Base-by-base conservation (phyloP, 352 stramenopile genomes). In the Globisporangium acanthophoron region DNA sequence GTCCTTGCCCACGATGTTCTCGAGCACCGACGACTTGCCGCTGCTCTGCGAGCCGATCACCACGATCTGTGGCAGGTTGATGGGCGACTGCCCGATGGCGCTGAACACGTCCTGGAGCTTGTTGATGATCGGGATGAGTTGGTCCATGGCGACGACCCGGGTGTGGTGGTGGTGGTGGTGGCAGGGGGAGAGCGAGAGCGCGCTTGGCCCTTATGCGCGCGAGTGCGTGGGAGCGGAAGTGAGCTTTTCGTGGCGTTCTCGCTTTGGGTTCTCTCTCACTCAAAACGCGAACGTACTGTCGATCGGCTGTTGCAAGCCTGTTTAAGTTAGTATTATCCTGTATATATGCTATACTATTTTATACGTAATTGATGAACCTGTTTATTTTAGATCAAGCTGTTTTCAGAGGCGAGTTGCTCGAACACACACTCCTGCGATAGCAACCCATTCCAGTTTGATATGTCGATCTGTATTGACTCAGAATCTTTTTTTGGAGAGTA, bases 91-190 rank as follows among this genome's bases (percentile, higher is more conserved):
- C 20, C 95, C 95, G 68, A 98, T 98, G 48, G 94, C 92, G 52
- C 78, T 96, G 74, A 98, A 98, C 37, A 99, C 97, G 79, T 99
- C 97, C 85, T 99, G 97, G 11, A 99, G 87, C 81, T 99, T 99
- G 73, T 99, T 99, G 63, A 99, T 97, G 65, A 99, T 98, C 39
- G 97, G 96, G 71, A 99, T 99, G 20, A 99, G 85, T 74, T 99
- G 89, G 61, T 99, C 96, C 97, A 99, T 99, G 18, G 58, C 16
- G 33, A 29, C 18, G n/a, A 24, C 13, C 52, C 1, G 8, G 21
- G 27, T 46, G 37, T 56, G 39, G 24, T 27, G 24, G 24, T 27
- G 24, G 24, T 27, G 24, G 24, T 44, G 12, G 41, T 5, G 40
- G 9, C 3, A 21, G n/a, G 31, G 41, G 5, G 41, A 59, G 27